phyloP scores from a whole-genome alignment of 2,329 filamentous ascomycete genomes.

The Hymenoscyphus repandus region DNA sequence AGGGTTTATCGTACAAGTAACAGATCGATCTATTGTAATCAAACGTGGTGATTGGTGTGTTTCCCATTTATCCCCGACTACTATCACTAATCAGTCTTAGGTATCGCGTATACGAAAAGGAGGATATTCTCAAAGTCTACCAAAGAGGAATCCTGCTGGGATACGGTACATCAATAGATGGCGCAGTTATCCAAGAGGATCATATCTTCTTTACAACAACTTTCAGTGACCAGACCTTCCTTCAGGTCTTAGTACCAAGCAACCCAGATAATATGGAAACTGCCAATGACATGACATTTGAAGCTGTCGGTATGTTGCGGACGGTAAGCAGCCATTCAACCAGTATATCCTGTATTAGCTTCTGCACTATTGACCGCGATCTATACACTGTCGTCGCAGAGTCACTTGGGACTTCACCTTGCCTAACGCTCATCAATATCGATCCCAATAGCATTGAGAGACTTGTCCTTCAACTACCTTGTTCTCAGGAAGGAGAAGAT shows the following conservation, averaged over 20 bases:
- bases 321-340: slow-evolving; percentile 14
- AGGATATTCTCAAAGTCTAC: slow-evolving; percentile 12
- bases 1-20: slow-evolving; percentile 47
- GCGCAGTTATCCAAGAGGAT: slow-evolving; percentile 21
- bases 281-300: slow-evolving; percentile 1
- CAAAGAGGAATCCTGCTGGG: slow-evolving; percentile 6
- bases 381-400: slow-evolving; percentile 20
- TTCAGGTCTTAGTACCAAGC: slow-evolving; percentile 17
- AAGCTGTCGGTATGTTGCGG: slow-evolving; percentile 7
- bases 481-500: slow-evolving; percentile 12
- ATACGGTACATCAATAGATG: slow-evolving; percentile 14
- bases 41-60: slow-evolving; percentile 7
- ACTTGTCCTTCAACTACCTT: no score
- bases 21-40: slow-evolving; percentile 36
- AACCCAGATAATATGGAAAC: slow-evolving; percentile 9
- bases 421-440: slow-evolving; percentile 19
- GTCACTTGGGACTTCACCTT: slow-evolving; percentile 10
- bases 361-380: slow-evolving; percentile 8
- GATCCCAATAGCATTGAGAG: not conserved
- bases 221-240: slow-evolving; percentile 10
- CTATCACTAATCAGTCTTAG: slow-evolving; percentile 11
- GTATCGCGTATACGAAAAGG: slow-evolving; percentile 7
- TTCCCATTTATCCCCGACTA: not conserved
- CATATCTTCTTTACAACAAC: slow-evolving; percentile 23
- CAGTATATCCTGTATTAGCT: slow-evolving; percentile 16